Base-by-base conservation (phyloP, 441 rosid genomes). In the Adansonia madagascariensis region DNA sequence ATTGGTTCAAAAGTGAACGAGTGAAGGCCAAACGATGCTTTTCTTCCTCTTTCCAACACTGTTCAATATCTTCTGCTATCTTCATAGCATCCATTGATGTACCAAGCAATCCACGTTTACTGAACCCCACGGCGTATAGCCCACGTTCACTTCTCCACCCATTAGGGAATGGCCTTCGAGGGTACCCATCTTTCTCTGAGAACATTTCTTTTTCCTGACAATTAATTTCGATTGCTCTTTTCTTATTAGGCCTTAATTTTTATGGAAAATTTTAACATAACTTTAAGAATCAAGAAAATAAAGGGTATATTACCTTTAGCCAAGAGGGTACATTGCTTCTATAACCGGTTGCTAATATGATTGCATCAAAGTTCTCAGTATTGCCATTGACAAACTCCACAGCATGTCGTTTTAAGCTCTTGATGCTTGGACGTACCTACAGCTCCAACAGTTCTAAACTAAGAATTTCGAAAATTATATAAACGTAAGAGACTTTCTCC, bases 131-230 rank as follows among this genome's bases (percentile, higher is more conserved):
- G 4, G 93, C 91, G 14, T 91, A 91, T 71, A 89, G 80, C 22
- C 93, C 95, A 73, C 80, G 31, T 49, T 86, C 90, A 10, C 95
- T 92, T 89, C 88, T 91, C 95, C 95, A 89, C 60, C 95, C 93
- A 14, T 85, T 84, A 11, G 95, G 95, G 59, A 88, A 91, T 61
- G 89, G 82, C 80, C 76, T 81, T 73, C 81, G 47, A 22, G 95
- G 93, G 43, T 85, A 84, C 17, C 95, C 95, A 78, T 91, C 92
- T 78, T 88, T 81, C 80, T 85, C 83, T 12, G 85, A 84, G 74
- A 91, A 91, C 91, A 91, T 87, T 71, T 87, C 87, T 31, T 75
- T 85, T 78, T 91, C 95, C 95, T 90, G 81, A 14, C 65, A 76
- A 72, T 78, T 78, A 59, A 8, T 59, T 46, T 47, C 50, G 11